Evolutionary conservation across 441 rosid species (phyloP), one percentile per base, ranked within the genome.

Genomic region (Adansonia gregorii): DNA sequence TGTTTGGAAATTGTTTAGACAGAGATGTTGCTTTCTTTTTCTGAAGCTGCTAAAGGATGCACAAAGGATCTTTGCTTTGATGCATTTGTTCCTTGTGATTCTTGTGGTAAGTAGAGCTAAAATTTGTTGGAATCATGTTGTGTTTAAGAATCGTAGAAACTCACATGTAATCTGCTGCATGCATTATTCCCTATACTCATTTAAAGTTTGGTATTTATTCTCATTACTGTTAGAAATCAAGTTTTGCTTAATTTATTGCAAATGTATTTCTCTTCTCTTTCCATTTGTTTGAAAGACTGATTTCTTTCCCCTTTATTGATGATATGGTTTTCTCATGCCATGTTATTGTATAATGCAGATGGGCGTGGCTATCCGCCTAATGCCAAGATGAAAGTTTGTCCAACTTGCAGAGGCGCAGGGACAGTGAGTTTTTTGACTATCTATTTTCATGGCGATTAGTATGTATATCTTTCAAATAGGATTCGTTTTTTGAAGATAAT

Each of bases 41-140:
- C 88, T 64, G 99, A 95, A 88, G 95, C 98, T 84, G 92, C 90
- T 19, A 85, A 80, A 79, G 98, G 98, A 76, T 95, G 98, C 86
- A 88, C 90, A 78, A 93, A 93, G 81, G 83, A 87, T 80, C 84
- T 90, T 67, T 78, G 89, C 76, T 89, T 92, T 86, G 87, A 91
- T 81, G 92, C 98, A 68, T 87, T 79, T 82, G 88, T 93, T 73
- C 92, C 90, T 24, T 95, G 99, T 76, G 93, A 92, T 87, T 87
- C 89, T 35, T 95, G 99, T 54, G 84, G 99, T 93, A 77, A 85
- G 99, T 88, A 56, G 60, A 76, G 17, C 69, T 69, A 17, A 63
- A 59, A 60, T 71, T 67, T 75, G 14, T 67, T 66, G 22, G 55
- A 74, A 52, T 72, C 11, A 31, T 51, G 35, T 68, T 54, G 22